phyloP scores from a whole-genome alignment of 164 flowering plant genomes.

The Amborella trichopoda region DNA sequence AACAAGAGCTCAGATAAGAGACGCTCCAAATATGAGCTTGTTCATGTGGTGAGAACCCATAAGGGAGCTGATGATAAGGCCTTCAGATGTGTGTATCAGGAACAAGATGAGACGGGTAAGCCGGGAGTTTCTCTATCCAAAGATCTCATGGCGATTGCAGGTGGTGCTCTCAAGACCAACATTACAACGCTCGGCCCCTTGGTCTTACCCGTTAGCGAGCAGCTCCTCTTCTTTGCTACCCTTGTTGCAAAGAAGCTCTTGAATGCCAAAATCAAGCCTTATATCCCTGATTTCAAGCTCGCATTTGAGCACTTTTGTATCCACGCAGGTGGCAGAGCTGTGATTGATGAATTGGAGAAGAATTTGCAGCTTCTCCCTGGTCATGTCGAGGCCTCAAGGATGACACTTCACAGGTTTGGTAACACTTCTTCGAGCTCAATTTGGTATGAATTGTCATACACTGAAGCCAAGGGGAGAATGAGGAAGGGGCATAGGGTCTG shows the following conservation, averaged over 20 bases:
- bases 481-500: constrained; percentile 53
- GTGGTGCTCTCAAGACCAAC: constrained; percentile 54
- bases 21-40: constrained; percentile 60
- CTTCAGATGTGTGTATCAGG: constrained; percentile 61
- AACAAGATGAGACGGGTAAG: constrained; percentile 55
- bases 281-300: constrained; percentile 77
- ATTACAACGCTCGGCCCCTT: constrained; percentile 75
- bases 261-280: constrained; percentile 53
- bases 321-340: constrained; percentile 83
- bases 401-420: constrained; percentile 72
- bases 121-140: constrained; percentile 68
- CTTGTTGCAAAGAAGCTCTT: constrained; percentile 42
- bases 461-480: constrained; percentile 73
- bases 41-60: constrained; percentile 69
- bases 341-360: constrained; percentile 86
- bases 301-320: constrained; percentile 83
- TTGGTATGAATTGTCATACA: constrained; percentile 79
- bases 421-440: constrained; percentile 78
- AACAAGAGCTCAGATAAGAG: constrained; percentile 34
- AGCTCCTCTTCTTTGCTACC: constrained; percentile 50
- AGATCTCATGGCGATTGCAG: constrained; percentile 76
- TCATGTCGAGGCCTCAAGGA: constrained; percentile 73
- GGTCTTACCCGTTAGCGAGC: constrained; percentile 68
- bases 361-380: constrained; percentile 40
- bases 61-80: constrained; percentile 68